Percentiles rank a stretch among this genome's conserved stretches.
Evolutionary conservation across 2,329 filamentous ascomycete genomes (phyloP).

Genomic region (Ophiostoma himal-ulmi): DNA sequence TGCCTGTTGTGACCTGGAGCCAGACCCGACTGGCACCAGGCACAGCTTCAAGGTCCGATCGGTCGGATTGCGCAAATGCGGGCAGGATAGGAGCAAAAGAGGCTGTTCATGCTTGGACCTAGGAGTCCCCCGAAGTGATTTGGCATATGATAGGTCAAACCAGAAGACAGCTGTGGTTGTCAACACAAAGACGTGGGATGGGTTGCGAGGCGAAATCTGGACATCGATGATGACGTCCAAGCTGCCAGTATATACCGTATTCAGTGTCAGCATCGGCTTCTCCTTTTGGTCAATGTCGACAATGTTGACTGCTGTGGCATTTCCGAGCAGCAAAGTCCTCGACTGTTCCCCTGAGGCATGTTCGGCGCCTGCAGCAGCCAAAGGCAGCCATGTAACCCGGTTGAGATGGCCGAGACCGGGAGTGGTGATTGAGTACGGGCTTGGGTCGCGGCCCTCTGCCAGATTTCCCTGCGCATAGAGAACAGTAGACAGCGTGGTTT

Average conservation of each 20-base stretch:
- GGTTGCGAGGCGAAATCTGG: constrained; percentile 41
- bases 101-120: constrained; percentile 23
- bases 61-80: constrained; percentile 39
- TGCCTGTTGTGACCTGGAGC: constrained; percentile 19
- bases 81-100: constrained; percentile 38
- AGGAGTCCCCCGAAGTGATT: neutral
- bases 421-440: neutral
- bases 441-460: neutral
- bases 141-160: constrained; percentile 36
- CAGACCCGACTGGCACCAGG: constrained; percentile 30
- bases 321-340: constrained; percentile 30
- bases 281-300: constrained; percentile 27
- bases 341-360: neutral
- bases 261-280: constrained; percentile 20
- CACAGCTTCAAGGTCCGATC: constrained; percentile 39
- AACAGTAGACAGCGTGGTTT: constrained; percentile 34
- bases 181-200: constrained; percentile 51
- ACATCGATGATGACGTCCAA: constrained; percentile 51
- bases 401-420: constrained; percentile 22
- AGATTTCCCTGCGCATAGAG: constrained; percentile 37
- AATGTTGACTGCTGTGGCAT: constrained; percentile 30
- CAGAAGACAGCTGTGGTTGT: constrained; percentile 49
- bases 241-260: constrained; percentile 29
- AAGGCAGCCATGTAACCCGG: constrained; percentile 21
- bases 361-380: neutral